phyloP scores from a whole-genome alignment of 805 yeast species.

The Candida takata region DNA sequence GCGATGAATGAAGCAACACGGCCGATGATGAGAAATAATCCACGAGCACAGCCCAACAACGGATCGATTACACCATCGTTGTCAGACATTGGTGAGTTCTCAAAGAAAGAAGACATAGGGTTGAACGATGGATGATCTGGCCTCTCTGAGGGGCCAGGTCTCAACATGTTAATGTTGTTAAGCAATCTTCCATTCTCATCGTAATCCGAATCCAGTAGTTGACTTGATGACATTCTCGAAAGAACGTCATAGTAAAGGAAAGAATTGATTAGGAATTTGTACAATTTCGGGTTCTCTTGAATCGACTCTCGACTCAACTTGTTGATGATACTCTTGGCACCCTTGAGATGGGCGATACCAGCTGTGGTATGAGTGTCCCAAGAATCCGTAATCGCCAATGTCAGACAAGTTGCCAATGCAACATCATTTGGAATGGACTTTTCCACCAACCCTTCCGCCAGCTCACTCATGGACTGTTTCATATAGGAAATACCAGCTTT shows the following conservation, averaged over 20 bases:
- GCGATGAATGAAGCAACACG: conserved; percentile 51
- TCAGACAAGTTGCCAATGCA: conserved; percentile 58
- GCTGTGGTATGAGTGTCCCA: conserved; percentile 65
- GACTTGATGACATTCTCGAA: conserved; percentile 55
- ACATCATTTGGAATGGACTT: conserved; percentile 52
- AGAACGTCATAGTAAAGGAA: conserved; percentile 65
- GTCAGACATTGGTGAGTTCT: conserved; percentile 3
- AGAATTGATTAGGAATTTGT: conserved; percentile 30
- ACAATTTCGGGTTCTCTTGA: conserved; percentile 11
- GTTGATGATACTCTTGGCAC: conserved; percentile 55
- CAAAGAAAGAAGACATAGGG: conserved; percentile 3
- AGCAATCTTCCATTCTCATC: conserved; percentile 13
- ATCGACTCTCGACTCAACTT: conserved; percentile 25
- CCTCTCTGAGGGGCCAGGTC: conserved; percentile 1
- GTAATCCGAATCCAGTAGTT: conserved; percentile 30
- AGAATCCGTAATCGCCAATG: conserved; percentile 57
- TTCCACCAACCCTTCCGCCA: conserved; percentile 47
- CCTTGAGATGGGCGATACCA: conserved; percentile 62
- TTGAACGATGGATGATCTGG: background rate
- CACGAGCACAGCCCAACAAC: conserved; percentile 59
- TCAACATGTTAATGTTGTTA: conserved; percentile 9
- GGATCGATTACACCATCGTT: conserved; percentile 42
- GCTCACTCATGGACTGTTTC: conserved; percentile 51
- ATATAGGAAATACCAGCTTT: conserved; percentile 48
- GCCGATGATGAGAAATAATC: conserved; percentile 57